phyloP scores from a whole-genome alignment of 352 stramenopile species.

The Phytophthora aleatoria region DNA sequence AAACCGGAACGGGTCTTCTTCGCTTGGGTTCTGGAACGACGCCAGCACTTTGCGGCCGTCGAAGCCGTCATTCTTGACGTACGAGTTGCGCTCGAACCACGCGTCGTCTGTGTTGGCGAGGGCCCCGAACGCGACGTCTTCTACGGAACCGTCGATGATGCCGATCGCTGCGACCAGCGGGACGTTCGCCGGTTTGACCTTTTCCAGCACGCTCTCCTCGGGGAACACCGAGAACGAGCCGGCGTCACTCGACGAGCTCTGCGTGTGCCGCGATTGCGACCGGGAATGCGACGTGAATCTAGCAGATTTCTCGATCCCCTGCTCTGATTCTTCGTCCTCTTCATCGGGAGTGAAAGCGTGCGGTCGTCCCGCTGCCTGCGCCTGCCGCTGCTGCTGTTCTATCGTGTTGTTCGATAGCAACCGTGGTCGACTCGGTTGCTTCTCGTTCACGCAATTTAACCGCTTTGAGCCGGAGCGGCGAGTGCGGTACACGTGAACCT shows the following conservation, averaged over 20 bases:
- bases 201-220: constrained; percentile 44
- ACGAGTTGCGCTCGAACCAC: constrained; percentile 45
- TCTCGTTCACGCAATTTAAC: constrained; percentile 28
- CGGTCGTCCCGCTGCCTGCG: constrained; percentile 28
- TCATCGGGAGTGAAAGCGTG: constrained; percentile 29
- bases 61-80: constrained; percentile 52
- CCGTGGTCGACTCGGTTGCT: constrained; percentile 41
- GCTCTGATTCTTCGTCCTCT: constrained; percentile 23
- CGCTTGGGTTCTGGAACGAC: constrained; percentile 42
- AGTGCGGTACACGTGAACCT: constrained; percentile 61
- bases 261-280: constrained; percentile 23
- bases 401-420: constrained; percentile 52
- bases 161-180: constrained; percentile 42
- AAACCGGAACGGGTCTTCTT: constrained; percentile 58
- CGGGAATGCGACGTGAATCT: constrained; percentile 21
- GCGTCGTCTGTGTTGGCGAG: constrained; percentile 41
- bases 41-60: constrained; percentile 45
- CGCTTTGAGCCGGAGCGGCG: constrained; percentile 38
- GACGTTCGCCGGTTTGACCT: constrained; percentile 40
- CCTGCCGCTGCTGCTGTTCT: constrained; percentile 37
- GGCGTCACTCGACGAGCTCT: constrained; percentile 47
- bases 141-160: constrained; percentile 44
- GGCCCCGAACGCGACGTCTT: constrained; percentile 51
- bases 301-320: constrained; percentile 17
- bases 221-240: constrained; percentile 45